Evolutionary conservation across 2,329 filamentous ascomycete species (phyloP).

Genomic region (Trichoderma sp.): DNA sequence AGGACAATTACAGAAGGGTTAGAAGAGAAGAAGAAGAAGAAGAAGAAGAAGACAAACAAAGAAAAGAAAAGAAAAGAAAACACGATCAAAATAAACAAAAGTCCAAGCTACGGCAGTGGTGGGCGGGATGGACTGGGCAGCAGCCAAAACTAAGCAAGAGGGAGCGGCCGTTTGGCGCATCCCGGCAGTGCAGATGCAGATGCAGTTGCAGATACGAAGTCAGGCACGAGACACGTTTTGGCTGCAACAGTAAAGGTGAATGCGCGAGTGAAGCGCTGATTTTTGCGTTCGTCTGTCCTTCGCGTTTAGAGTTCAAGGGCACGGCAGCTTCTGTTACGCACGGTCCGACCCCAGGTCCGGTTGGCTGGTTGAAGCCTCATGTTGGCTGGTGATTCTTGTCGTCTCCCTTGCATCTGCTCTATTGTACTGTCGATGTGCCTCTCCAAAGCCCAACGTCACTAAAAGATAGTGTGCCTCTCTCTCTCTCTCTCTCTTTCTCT

Average conservation of each 20-base stretch:
- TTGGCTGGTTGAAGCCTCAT: neutral
- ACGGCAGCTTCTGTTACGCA: neutral
- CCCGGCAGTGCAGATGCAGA: neutral
- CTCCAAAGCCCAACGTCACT: no score
- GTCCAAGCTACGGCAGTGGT: neutral
- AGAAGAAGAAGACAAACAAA: neutral
- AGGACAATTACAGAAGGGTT: neutral
- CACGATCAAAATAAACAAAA: neutral
- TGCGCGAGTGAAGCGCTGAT: neutral
- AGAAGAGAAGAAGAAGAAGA: neutral
- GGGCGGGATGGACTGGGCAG: neutral
- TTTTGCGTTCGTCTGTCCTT: neutral
- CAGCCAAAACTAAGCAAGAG: neutral
- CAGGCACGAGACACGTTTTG: neutral
- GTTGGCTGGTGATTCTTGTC: neutral
- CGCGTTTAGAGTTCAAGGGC: neutral
- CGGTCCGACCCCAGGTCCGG: constrained; percentile 13
- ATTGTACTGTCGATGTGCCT: neutral
- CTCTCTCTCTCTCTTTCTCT: no score
- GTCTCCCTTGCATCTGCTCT: neutral
- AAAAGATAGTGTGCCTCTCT: no score
- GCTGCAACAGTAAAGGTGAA: neutral
- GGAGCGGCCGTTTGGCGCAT: neutral
- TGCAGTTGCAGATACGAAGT: neutral
- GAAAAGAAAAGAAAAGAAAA: neutral